Conservation (phyloP, 352 stramenopile genomes). For the Phytophthora syringae region DNA sequence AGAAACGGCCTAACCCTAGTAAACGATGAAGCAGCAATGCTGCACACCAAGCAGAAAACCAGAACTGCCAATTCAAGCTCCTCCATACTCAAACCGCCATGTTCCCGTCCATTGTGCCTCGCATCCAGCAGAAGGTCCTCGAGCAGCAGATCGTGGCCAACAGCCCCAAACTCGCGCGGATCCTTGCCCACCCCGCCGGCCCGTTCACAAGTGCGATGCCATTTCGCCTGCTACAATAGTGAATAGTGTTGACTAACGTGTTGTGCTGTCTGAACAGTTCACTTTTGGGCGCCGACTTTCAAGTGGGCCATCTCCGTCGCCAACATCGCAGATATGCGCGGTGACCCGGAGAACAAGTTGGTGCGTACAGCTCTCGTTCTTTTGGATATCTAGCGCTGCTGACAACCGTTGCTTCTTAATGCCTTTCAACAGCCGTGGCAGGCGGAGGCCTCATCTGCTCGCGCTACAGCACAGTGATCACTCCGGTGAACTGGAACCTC, state of each 20-base stretch:
- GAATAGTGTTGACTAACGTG: neutral
- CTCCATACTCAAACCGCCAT: constrained; percentile 25
- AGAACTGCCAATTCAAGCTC: constrained; percentile 5
- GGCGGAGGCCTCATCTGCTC: constrained; percentile 88
- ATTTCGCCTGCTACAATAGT: neutral
- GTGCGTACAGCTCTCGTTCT: constrained; percentile 16
- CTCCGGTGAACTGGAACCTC: constrained; percentile 92
- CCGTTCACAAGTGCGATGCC: constrained; percentile 79
- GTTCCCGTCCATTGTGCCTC: constrained; percentile 76
- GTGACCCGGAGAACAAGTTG: constrained; percentile 73
- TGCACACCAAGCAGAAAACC: constrained; percentile 20
- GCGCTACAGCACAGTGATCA: constrained; percentile 89
- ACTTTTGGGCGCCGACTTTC: constrained; percentile 91
- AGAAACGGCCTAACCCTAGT: constrained; percentile 13
- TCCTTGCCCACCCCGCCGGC: constrained; percentile 81
- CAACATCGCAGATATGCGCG: constrained; percentile 88
- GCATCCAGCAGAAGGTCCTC: constrained; percentile 77
- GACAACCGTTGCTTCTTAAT: neutral
- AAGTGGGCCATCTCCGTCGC: constrained; percentile 91
- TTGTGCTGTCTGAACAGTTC: constrained; percentile 44
- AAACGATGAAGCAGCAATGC: constrained; percentile 28
- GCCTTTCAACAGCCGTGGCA: constrained; percentile 51
- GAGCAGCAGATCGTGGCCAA: constrained; percentile 71
- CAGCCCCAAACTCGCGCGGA: constrained; percentile 63
- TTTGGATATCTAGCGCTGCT: neutral